phyloP scores from a whole-genome alignment of 148 eudicot genomes.

The Rhododendron williamsianum region DNA sequence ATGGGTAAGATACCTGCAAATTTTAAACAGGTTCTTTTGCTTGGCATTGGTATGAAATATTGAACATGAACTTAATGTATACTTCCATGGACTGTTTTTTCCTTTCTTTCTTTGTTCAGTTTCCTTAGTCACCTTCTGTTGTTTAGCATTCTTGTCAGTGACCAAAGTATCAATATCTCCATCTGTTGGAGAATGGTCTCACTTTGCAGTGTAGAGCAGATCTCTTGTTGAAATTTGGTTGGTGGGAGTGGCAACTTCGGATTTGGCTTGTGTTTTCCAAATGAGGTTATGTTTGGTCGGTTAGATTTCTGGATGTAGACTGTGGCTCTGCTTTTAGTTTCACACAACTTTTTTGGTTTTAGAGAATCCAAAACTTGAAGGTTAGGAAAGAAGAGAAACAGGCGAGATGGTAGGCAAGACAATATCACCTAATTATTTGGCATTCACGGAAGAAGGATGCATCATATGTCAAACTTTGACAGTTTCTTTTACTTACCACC shows the following conservation, averaged over 20 bases:
- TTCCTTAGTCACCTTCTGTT: background rate
- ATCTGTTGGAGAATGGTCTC: background rate
- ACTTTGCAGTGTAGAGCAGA: background rate
- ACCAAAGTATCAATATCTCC: background rate
- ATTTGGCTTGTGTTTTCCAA: background rate
- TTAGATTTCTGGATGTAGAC: background rate
- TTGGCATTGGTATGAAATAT: background rate
- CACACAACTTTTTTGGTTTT: background rate
- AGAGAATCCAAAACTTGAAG: background rate
- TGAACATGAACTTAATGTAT: too few species aligned
- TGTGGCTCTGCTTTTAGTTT: background rate
- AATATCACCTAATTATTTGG: background rate
- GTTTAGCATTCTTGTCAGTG: background rate
- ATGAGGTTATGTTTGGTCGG: background rate
- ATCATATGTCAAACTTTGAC: background rate
- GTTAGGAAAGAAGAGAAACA: background rate
- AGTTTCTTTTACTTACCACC: background rate
- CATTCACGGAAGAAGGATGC: background rate
- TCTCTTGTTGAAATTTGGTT: background rate
- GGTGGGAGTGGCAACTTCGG: background rate
- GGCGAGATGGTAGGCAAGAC: background rate
- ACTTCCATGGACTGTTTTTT: background rate
- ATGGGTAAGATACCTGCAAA: background rate
- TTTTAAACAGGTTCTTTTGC: background rate
- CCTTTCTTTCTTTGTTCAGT: background rate